Conservation (phyloP, 306 rosid genomes). For the Datisca glomerata region DNA sequence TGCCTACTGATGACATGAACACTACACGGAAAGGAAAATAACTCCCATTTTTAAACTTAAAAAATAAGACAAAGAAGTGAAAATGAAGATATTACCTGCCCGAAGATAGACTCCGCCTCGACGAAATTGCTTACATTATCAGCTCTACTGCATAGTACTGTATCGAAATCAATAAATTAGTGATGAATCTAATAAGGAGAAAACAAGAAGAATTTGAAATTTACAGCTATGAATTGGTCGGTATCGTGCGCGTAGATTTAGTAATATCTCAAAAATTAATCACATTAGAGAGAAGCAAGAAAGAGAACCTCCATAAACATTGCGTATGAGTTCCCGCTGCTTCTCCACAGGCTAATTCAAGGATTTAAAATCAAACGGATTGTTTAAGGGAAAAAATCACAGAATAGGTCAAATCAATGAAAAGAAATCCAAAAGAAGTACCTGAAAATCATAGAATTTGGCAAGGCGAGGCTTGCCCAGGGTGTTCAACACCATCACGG, state of each 20-base stretch:
- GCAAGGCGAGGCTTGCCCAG: slow-evolving; percentile 91
- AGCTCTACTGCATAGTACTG: slow-evolving; percentile 82
- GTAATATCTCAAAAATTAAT: not conserved
- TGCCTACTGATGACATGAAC: too few relatives aligned
- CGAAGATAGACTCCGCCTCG: slow-evolving; percentile 72
- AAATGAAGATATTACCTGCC: slow-evolving; percentile 60
- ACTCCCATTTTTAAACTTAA: too few relatives aligned
- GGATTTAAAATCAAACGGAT: slow-evolving; percentile 14
- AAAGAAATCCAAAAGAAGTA: slow-evolving; percentile 15
- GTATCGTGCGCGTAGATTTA: not conserved
- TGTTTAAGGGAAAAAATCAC: not conserved
- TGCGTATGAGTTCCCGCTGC: slow-evolving; percentile 82
- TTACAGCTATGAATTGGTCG: not conserved
- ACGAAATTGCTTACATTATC: slow-evolving; percentile 84
- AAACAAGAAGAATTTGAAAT: slow-evolving; percentile 1
- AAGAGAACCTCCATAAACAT: slow-evolving; percentile 62
- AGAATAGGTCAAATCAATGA: not conserved
- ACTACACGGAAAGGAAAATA: too few relatives aligned
- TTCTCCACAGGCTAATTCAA: slow-evolving; percentile 64
- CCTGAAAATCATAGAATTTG: slow-evolving; percentile 77
- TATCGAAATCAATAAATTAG: slow-evolving; percentile 7
- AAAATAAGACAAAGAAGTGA: too few relatives aligned
- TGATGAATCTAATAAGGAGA: too few relatives aligned
- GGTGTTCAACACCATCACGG: slow-evolving; percentile 83
- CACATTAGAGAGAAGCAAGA: not conserved